These are phyloP conservation scores for Hyaloscypha variabilis DNA, from an alignment of 495 filamentous ascomycete species.

Conservation along the genomic window DNA sequence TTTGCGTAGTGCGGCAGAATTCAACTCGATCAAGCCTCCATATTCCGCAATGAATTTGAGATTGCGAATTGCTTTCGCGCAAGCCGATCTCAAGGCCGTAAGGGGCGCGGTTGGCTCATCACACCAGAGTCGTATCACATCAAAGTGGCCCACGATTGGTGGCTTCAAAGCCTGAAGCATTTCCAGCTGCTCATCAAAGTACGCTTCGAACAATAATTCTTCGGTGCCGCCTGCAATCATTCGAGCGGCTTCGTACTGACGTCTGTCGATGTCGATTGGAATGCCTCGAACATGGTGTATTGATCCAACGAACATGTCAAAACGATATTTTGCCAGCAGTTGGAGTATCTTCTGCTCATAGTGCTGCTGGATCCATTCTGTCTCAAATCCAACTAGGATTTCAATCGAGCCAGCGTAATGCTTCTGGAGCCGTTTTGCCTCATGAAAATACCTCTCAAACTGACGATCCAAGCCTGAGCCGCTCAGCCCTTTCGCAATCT, in stretches of 20 bases:
- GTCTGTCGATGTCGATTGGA: conserved; percentile 82
- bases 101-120: conserved; percentile 64
- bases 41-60: conserved; percentile 67
- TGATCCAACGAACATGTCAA: conserved; percentile 89
- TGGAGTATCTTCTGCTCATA: conserved; percentile 57
- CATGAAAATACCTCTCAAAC: conserved; percentile 68
- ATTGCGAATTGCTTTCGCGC: conserved; percentile 72
- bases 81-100: conserved; percentile 54
- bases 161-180: conserved; percentile 75
- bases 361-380: conserved; percentile 78
- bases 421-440: conserved; percentile 69
- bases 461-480: conserved; percentile 48
- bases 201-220: conserved; percentile 69
- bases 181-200: conserved; percentile 80
- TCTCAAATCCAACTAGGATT: conserved; percentile 86
- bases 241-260: conserved; percentile 61
- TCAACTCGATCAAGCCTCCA: conserved; percentile 83
- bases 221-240: conserved; percentile 61
- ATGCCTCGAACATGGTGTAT: conserved; percentile 82
- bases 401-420: conserved; percentile 71
- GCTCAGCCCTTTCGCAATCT: conserved; percentile 35
- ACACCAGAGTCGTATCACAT: conserved; percentile 80
- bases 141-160: conserved; percentile 91
- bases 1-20: conserved; percentile 82
- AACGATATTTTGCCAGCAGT: conserved; percentile 58